phyloP scores from a whole-genome alignment of 805 yeast species.

The Candida sanyiensis region DNA sequence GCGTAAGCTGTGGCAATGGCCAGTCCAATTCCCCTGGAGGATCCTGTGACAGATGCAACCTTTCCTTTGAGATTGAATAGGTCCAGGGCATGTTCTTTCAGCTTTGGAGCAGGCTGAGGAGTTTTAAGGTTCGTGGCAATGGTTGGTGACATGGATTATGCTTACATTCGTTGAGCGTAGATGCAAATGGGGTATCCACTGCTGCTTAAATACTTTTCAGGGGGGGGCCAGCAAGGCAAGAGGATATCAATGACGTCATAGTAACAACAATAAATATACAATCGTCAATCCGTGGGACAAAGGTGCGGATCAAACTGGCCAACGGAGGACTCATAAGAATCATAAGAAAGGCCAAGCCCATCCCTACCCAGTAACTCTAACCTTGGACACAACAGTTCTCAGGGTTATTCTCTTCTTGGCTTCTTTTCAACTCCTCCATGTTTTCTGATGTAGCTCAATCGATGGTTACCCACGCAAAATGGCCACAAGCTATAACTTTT shows the following conservation, averaged over 20 bases:
- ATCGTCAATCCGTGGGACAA: too few relatives aligned
- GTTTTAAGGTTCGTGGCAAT: conserved; percentile 21
- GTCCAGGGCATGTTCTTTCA: conserved; percentile 50
- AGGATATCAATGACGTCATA: conserved; percentile 6
- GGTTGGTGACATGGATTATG: conserved; percentile 14
- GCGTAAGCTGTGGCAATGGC: conserved; percentile 82
- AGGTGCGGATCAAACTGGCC: too few relatives aligned
- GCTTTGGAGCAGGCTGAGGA: conserved; percentile 49
- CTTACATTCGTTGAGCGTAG: neutral
- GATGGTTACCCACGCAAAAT: too few relatives aligned
- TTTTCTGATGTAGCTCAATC: too few relatives aligned
- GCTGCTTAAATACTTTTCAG: neutral
- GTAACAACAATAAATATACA: neutral
- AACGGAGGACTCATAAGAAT: too few relatives aligned
- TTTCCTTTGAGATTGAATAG: conserved; percentile 78
- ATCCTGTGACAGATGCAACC: conserved; percentile 80
- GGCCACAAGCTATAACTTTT: too few relatives aligned
- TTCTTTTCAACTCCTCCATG: too few relatives aligned
- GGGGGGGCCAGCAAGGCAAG: too few relatives aligned
- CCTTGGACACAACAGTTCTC: too few relatives aligned
- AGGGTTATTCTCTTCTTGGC: too few relatives aligned
- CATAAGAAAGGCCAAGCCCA: too few relatives aligned
- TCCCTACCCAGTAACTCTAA: too few relatives aligned
- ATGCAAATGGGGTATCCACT: neutral
- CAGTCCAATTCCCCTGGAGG: conserved; percentile 77